Evolutionary conservation across 768 basidiomycete genomes (phyloP).

Genomic region (Polyporus arcularius): DNA sequence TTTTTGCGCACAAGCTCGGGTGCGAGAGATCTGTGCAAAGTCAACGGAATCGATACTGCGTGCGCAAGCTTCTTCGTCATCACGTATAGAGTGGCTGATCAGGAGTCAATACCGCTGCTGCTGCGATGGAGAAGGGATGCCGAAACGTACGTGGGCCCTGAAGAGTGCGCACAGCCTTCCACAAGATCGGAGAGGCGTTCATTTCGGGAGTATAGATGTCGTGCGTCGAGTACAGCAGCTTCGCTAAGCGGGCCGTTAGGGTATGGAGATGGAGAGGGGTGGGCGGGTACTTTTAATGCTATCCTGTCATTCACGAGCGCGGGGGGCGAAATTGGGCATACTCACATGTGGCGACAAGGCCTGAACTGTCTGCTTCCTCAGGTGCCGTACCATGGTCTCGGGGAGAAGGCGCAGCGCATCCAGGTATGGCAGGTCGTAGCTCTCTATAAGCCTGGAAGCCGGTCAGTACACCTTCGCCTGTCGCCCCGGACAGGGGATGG

Average conservation of each 20-base stretch:
- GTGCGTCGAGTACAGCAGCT: constrained; percentile 51
- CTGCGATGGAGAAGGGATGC: not conserved
- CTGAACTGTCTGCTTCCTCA: constrained; percentile 68
- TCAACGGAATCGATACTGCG: constrained; percentile 59
- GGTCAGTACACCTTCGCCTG: not conserved
- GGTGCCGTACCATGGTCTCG: constrained; percentile 58
- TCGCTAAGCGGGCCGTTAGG: constrained; percentile 64
- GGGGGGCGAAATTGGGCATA: not conserved
- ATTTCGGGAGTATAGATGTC: constrained; percentile 68
- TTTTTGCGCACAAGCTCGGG: constrained; percentile 40
- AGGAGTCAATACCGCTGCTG: not conserved
- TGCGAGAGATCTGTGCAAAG: constrained; percentile 56
- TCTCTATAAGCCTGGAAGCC: constrained; percentile 63
- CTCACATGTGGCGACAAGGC: constrained; percentile 74
- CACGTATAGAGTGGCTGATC: constrained; percentile 61
- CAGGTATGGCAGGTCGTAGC: constrained; percentile 78
- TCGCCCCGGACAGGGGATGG: not conserved
- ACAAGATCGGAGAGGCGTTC: constrained; percentile 76
- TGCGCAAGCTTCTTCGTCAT: constrained; percentile 62
- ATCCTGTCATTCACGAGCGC: not conserved
- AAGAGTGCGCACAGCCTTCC: constrained; percentile 69
- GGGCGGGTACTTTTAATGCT: constrained; percentile 60
- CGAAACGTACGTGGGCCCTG: constrained; percentile 71
- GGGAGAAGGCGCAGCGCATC: constrained; percentile 69
- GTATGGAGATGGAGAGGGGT: constrained; percentile 55